phyloP scores from a whole-genome alignment of 306 rosid genomes.

The Sicyos edulis region DNA sequence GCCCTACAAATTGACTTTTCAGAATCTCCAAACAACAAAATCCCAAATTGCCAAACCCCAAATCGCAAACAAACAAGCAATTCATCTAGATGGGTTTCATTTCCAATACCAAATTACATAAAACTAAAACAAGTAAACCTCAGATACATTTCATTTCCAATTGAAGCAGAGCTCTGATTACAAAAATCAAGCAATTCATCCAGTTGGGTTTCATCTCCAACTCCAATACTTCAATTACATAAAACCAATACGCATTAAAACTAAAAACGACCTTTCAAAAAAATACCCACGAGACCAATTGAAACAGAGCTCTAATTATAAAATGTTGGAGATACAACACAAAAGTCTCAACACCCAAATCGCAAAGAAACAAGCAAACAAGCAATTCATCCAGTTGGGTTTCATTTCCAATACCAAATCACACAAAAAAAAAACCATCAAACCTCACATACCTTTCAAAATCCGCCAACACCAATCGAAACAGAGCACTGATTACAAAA shows the following conservation, averaged over 20 bases:
- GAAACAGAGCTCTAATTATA: neutral
- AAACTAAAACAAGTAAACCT: neutral
- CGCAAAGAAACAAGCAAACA: neutral
- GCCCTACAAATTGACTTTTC: conserved; percentile 12
- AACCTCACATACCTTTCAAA: conserved; percentile 7
- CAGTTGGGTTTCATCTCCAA: too few relatives aligned
- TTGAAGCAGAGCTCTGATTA: too few relatives aligned
- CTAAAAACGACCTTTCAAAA: too few relatives aligned
- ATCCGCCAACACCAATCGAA: neutral
- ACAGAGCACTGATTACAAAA: neutral
- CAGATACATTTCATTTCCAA: too few relatives aligned
- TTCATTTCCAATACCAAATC: conserved; percentile 3
- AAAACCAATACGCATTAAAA: neutral
- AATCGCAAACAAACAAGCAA: neutral
- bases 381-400: neutral
- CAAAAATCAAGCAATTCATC: neutral
- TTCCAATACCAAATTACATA: neutral
- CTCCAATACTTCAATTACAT: neutral
- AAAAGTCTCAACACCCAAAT: neutral
- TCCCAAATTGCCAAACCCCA: neutral
- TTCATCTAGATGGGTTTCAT: too few relatives aligned
- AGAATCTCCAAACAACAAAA: neutral
- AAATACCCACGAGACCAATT: neutral
- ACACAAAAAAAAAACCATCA: neutral
- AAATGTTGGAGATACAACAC: neutral